Evolutionary conservation across 352 stramenopile genomes (phyloP).

Genomic region (Phytopythium litorale): DNA sequence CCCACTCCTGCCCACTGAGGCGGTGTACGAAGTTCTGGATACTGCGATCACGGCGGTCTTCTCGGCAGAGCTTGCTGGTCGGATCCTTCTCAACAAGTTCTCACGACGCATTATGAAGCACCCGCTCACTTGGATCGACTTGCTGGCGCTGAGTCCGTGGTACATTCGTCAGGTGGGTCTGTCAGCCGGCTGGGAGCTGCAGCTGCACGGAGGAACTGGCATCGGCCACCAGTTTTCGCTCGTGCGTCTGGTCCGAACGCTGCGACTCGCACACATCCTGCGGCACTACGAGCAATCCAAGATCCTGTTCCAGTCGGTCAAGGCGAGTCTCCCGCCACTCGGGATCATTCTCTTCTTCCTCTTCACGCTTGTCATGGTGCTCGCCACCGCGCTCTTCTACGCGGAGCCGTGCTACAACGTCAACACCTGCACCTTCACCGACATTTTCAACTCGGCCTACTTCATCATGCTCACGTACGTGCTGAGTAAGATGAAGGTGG

Average conservation of each 20-base stretch:
- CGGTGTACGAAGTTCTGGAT: constrained; percentile 32
- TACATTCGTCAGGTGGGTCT: constrained; percentile 36
- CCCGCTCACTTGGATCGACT: constrained; percentile 47
- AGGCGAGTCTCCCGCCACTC: constrained; percentile 52
- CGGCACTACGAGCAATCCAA: constrained; percentile 52
- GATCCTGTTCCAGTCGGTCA: constrained; percentile 53
- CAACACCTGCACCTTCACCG: constrained; percentile 72
- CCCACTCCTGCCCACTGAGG: constrained; percentile 39
- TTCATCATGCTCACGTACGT: constrained; percentile 85
- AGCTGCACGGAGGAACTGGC: constrained; percentile 12
- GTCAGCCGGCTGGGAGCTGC: constrained; percentile 11
- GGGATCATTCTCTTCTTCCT: constrained; percentile 74
- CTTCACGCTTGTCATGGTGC: constrained; percentile 67
- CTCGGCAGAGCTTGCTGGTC: constrained; percentile 45
- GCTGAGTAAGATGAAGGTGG: neutral
- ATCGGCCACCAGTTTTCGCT: constrained; percentile 26
- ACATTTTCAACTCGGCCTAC: constrained; percentile 82
- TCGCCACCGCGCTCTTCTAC: constrained; percentile 74
- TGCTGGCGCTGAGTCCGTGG: constrained; percentile 51
- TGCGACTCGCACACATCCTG: constrained; percentile 51
- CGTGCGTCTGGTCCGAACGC: constrained; percentile 46
- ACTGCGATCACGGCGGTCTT: constrained; percentile 45
- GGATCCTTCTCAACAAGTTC: constrained; percentile 24
- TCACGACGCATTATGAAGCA: constrained; percentile 26
- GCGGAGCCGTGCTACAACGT: constrained; percentile 75